phyloP scores from a whole-genome alignment of 139 green algal species.

The Auxenochlorella pyrenoidosa region DNA sequence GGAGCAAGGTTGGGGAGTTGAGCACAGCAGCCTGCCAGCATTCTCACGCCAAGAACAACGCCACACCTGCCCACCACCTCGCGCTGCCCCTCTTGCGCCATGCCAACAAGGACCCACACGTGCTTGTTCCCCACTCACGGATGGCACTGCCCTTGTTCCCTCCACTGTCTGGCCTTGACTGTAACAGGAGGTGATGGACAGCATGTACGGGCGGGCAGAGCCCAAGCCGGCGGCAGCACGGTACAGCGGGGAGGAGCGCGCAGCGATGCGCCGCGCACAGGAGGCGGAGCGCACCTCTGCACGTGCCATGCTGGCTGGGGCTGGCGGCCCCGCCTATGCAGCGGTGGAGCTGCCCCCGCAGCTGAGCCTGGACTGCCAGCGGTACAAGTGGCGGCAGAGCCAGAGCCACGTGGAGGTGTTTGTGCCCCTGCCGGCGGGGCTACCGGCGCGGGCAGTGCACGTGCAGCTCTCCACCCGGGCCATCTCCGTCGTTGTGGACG shows the following conservation, averaged over 20 bases:
- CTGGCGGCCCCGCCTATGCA: slow-evolving; percentile 1
- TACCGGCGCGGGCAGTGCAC: slow-evolving; percentile 30
- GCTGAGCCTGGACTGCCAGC: slow-evolving; percentile 61
- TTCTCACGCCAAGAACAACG: background rate
- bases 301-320: background rate
- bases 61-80: background rate
- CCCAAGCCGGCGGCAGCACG: slow-evolving; percentile 70
- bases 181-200: slow-evolving; percentile 76
- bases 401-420: slow-evolving; percentile 84
- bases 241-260: slow-evolving; percentile 64
- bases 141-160: background rate
- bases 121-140: background rate
- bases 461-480: slow-evolving; percentile 47
- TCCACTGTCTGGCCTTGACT: background rate
- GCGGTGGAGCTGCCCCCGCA: slow-evolving; percentile 55
- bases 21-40: background rate
- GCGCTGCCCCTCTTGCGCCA: background rate
- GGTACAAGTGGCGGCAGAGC: slow-evolving; percentile 89
- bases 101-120: background rate
- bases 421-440: slow-evolving; percentile 60
- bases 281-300: slow-evolving; percentile 16
- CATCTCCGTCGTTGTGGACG: slow-evolving; percentile 56
- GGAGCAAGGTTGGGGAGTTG: background rate
- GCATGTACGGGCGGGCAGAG: slow-evolving; percentile 90
- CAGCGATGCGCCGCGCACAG: slow-evolving; percentile 47